These are phyloP conservation scores for Arctium minus DNA, from an alignment of 129 eudicot genomes.

Conservation along the genomic window DNA sequence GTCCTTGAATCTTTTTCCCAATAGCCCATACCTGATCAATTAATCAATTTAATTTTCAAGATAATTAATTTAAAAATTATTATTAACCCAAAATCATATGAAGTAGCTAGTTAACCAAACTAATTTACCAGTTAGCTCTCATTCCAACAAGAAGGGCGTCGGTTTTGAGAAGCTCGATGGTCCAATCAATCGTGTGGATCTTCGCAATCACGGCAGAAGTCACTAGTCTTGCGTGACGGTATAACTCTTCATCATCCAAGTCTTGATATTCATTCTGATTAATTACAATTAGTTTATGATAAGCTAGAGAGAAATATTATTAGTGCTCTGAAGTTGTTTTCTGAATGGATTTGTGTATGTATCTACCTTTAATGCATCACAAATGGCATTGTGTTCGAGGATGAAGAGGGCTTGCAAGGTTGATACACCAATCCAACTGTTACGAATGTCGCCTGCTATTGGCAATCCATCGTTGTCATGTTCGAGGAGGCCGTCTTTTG, in stretches of 20 bases:
- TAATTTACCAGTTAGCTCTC: constrained; percentile 50
- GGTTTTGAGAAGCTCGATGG: constrained; percentile 59
- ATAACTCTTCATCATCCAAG: constrained; percentile 42
- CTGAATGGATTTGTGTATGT: not conserved
- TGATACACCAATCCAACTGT: constrained; percentile 52
- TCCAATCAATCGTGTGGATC: constrained; percentile 75
- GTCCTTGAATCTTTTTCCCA: not conserved
- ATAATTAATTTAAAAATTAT: too few relatives aligned
- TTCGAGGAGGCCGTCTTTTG: constrained; percentile 32
- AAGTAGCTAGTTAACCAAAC: not conserved
- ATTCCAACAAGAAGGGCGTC: constrained; percentile 54
- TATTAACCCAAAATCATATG: not conserved
- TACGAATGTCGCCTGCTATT: constrained; percentile 45
- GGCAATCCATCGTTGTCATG: constrained; percentile 28
- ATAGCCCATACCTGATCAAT: constrained; percentile 46
- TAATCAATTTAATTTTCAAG: too few relatives aligned
- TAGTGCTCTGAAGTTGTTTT: not conserved
- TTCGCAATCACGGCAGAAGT: constrained; percentile 64
- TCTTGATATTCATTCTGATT: constrained; percentile 42
- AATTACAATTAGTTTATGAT: not conserved
- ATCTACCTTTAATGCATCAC: constrained; percentile 52
- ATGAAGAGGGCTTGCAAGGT: constrained; percentile 53
- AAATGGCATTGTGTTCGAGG: constrained; percentile 54
- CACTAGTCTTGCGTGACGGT: constrained; percentile 51
- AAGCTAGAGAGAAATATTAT: not conserved